Percentiles rank a stretch among this genome's conserved stretches.
These are phyloP conservation scores for Jatropha multifida DNA, from an alignment of 441 rosid genomes.

Conservation along the genomic window DNA sequence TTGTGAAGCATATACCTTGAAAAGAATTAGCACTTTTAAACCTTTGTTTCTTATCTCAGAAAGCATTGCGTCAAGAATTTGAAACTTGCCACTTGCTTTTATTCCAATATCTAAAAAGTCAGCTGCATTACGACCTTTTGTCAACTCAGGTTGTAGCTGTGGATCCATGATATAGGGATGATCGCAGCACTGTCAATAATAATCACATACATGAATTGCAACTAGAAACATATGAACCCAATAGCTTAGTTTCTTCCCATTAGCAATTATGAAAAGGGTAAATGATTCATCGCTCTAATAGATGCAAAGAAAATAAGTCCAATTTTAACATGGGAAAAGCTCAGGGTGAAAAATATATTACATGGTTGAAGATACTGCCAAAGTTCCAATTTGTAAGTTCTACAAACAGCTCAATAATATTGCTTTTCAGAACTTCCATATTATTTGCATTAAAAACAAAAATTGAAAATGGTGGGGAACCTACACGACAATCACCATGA, in stretches of 20 bases:
- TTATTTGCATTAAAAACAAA: not conserved
- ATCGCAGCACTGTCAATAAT: conserved; percentile 79
- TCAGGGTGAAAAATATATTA: not conserved
- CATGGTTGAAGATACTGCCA: not conserved
- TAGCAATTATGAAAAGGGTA: not conserved
- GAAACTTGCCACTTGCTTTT: conserved; percentile 91
- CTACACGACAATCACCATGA: not conserved
- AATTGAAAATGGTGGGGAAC: not conserved
- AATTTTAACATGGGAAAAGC: not conserved
- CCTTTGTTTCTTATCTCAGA: conserved; percentile 51
- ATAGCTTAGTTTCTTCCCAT: not conserved
- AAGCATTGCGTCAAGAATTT: conserved; percentile 77
- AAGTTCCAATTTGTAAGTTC: conserved; percentile 2
- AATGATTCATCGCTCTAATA: conserved; percentile 5
- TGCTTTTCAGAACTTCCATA: not conserved
- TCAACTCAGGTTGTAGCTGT: conserved; percentile 37
- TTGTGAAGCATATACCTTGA: conserved; percentile 63
- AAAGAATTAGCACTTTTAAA: conserved; percentile 72
- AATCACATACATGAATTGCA: conserved; percentile 20
- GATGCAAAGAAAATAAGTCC: conserved; percentile 5
- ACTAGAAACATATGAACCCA: not conserved
- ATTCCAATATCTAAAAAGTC: conserved; percentile 68
- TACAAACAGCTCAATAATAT: conserved; percentile 15
- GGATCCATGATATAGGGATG: conserved; percentile 76
- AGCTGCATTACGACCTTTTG: conserved; percentile 35